A percentile compares a stretch with the other conserved stretches of the same genome.
These are phyloP conservation scores for Russula compacta DNA, from an alignment of 768 basidiomycete genomes.

Conservation along the genomic window DNA sequence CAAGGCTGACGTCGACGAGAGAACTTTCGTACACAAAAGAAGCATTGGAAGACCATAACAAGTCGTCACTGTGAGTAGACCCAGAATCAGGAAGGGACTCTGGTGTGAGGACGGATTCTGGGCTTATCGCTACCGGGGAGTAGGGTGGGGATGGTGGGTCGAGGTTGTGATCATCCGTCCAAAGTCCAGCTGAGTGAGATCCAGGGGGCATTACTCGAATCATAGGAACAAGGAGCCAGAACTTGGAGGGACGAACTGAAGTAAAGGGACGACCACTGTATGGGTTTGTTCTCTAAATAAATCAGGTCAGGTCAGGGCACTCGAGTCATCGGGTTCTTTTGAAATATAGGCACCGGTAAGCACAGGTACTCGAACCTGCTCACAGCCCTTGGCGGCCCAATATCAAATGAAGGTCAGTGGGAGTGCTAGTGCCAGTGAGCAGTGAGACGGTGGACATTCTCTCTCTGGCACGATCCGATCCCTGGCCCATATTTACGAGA, in stretches of 20 bases:
- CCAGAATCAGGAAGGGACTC: neutral
- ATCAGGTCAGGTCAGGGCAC: no score
- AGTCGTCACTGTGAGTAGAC: neutral
- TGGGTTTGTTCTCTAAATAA: no score
- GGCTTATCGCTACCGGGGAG: neutral
- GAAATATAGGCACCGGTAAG: no score
- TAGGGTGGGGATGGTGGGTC: conserved; percentile 7
- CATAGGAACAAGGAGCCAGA: neutral
- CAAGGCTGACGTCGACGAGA: conserved; percentile 34
- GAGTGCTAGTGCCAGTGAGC: no score
- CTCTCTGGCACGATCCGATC: no score
- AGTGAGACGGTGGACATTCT: no score
- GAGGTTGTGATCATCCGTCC: neutral
- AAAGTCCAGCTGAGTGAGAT: neutral
- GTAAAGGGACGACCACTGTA: no score
- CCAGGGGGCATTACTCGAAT: neutral
- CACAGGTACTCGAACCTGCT: no score
- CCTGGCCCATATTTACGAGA: no score
- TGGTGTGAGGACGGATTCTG: neutral
- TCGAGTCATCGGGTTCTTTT: no score
- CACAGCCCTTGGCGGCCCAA: no score
- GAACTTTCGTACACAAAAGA: conserved; percentile 30
- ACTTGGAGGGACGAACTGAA: neutral
- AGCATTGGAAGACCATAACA: neutral
- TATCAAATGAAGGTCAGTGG: no score